Evolutionary conservation across 1,284 basidiomycete species (phyloP).

Genomic region (Anthracocystis walkeri): DNA sequence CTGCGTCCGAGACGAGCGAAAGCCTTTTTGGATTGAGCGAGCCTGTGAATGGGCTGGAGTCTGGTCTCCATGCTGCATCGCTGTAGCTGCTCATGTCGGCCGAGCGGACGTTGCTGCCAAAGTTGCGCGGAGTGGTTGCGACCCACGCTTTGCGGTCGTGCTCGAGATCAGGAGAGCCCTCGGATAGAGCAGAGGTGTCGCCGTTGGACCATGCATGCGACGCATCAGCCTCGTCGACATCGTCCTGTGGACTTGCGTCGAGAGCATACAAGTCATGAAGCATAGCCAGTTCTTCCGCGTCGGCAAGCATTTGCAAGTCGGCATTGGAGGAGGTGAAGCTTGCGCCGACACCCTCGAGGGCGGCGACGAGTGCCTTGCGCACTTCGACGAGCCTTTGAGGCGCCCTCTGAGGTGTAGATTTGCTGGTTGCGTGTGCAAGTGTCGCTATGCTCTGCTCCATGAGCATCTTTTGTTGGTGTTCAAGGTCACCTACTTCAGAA

Average conservation of each 20-base stretch:
- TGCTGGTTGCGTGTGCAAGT: slow-evolving; percentile 4
- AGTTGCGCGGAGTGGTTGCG: slow-evolving; percentile 47
- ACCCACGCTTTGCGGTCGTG: slow-evolving; percentile 32
- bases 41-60: slow-evolving; percentile 23
- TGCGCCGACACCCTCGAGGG: slow-evolving; percentile 42
- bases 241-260: slow-evolving; percentile 23
- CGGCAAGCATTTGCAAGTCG: slow-evolving; percentile 36
- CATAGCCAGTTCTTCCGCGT: slow-evolving; percentile 52
- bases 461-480: slow-evolving; percentile 23
- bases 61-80: slow-evolving; percentile 11
- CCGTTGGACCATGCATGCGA: slow-evolving; percentile 27
- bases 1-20: slow-evolving; percentile 52
- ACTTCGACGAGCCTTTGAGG: slow-evolving; percentile 44
- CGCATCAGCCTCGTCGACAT: slow-evolving; percentile 22
- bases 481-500: slow-evolving; percentile 15
- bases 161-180: slow-evolving; percentile 26
- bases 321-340: slow-evolving; percentile 26
- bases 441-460: slow-evolving; percentile 25
- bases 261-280: slow-evolving; percentile 59
- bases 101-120: slow-evolving; percentile 38
- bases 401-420: slow-evolving; percentile 24
- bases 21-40: slow-evolving; percentile 34
- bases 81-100: slow-evolving; percentile 8
- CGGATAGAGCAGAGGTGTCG: slow-evolving; percentile 28
- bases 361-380: slow-evolving; percentile 37